Base-by-base conservation (phyloP, 352 stramenopile species). In the Lagenidium sp. region DNA sequence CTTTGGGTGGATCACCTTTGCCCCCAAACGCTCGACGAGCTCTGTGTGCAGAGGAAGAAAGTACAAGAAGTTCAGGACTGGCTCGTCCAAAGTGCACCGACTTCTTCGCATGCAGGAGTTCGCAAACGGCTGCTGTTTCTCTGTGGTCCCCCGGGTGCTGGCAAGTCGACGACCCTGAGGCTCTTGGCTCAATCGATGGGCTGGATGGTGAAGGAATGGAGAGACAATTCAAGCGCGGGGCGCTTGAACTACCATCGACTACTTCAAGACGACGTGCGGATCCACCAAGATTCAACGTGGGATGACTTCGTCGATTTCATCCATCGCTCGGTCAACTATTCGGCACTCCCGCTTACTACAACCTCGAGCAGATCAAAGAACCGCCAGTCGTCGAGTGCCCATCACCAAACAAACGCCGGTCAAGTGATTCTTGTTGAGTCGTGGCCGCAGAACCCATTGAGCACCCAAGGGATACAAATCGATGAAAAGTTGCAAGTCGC, bases 31-130 rank as follows among this genome's bases (percentile, higher is more conserved):
- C 55, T 82, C 5, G 69, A 82, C n/a, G 67, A 94, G 1, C 51
- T 94, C 2, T 86, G 76, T 41, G 60, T 94, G 16, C 82, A 86
- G 48, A 87, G 85, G 56, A 89, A 88, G 41, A 94, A 94, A 53
- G 47, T 80, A 8, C 61, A 82, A 24, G 75, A 90, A 45, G 63
- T 94, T 1, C 64, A 54, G 10, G 63, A 72, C 6, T 94, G 81
- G 81, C 32, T 94, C 0, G 20, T 26, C 28, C 28, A 32, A 32
- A 32, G 28, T 15, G 15, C 28, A 32, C 15, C 28, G 8, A 32
- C 8, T 32, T 15, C 15, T 32, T 32, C 8, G 8, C 8, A 32
- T 15, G 28, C 8, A 10, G 34, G n/a, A 7, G 11, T n/a, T 19
- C 58, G 62, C 31, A 70, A 85, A 47, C 68, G 82, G 1, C 41